A percentile compares a stretch with the other conserved stretches of the same genome.
These are phyloP conservation scores for Nakaseomyces glabratus DNA, from an alignment of 1,139 yeast species.

Conservation along the genomic window DNA sequence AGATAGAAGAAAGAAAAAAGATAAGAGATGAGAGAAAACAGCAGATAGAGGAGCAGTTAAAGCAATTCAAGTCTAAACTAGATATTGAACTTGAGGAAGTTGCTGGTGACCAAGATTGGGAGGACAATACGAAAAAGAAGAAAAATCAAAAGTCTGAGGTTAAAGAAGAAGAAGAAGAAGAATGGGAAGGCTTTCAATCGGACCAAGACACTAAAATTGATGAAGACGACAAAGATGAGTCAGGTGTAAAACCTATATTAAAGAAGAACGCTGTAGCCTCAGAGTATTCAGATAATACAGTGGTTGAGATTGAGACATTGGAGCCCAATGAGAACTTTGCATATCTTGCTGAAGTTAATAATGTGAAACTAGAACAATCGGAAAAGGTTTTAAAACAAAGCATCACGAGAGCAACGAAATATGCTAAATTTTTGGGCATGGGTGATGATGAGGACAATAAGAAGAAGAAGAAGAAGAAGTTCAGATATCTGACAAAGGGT, in stretches of 20 bases:
- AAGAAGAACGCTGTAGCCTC: conserved; percentile 32
- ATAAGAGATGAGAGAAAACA: conserved; percentile 53
- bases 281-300: conserved; percentile 39
- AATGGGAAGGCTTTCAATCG: conserved; percentile 38
- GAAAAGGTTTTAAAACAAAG: conserved; percentile 55
- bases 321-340: conserved; percentile 47
- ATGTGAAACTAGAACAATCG: conserved; percentile 53
- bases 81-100: conserved; percentile 33
- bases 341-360: conserved; percentile 50
- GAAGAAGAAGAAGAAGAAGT: conserved; percentile 59
- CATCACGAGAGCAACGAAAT: conserved; percentile 60
- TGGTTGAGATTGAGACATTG: conserved; percentile 49
- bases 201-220: conserved; percentile 21
- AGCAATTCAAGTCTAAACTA: conserved; percentile 48
- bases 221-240: conserved; percentile 20
- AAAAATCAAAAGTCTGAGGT: conserved; percentile 12
- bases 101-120: conserved; percentile 33
- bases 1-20: conserved; percentile 67
- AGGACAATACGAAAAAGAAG: conserved; percentile 23
- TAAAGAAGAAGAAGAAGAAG: conserved; percentile 24
- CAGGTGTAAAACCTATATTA: conserved; percentile 33
- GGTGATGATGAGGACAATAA: conserved; percentile 32
- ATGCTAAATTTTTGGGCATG: conserved; percentile 54
- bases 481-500: conserved; percentile 71
- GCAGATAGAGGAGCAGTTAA: conserved; percentile 54